A percentile compares a stretch with the other conserved stretches of the same genome.
Conservation (phyloP, 2,329 filamentous ascomycete genomes). For the Trichophyton benhamiae region DNA sequence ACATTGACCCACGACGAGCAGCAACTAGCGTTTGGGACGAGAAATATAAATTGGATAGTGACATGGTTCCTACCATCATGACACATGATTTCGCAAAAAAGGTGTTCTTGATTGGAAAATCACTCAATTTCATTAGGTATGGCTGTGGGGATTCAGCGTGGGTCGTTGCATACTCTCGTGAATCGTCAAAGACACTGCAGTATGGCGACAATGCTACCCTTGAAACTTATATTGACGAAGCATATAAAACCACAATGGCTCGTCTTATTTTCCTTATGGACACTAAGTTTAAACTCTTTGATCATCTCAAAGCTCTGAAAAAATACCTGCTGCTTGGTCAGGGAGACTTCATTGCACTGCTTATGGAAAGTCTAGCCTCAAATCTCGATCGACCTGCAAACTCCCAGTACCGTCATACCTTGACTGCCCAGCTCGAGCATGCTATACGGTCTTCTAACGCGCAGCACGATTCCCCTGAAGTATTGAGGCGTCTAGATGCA, state of each 20-base stretch:
- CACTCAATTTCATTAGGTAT: slow-evolving; percentile 93
- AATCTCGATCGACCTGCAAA: slow-evolving; percentile 94
- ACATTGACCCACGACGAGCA: slow-evolving; percentile 36
- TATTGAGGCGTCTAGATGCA: slow-evolving; percentile 83
- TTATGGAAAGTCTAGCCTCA: slow-evolving; percentile 90
- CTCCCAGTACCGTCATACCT: slow-evolving; percentile 86
- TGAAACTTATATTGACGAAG: slow-evolving; percentile 87
- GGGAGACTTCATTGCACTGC: slow-evolving; percentile 88
- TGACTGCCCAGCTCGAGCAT: slow-evolving; percentile 96
- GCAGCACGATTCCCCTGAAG: slow-evolving; percentile 85
- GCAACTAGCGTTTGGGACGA: slow-evolving; percentile 95
- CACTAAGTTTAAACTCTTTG: slow-evolving; percentile 86
- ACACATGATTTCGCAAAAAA: slow-evolving; percentile 89
- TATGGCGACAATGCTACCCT: slow-evolving; percentile 90
- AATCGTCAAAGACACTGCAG: slow-evolving; percentile 75
- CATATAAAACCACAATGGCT: slow-evolving; percentile 96
- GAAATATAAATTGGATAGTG: slow-evolving; percentile 76
- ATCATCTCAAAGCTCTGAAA: slow-evolving; percentile 82
- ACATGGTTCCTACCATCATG: slow-evolving; percentile 87
- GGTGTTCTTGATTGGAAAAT: slow-evolving; percentile 94
- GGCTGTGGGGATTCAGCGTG: slow-evolving; percentile 86
- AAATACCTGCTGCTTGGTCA: slow-evolving; percentile 90
- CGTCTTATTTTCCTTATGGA: slow-evolving; percentile 88
- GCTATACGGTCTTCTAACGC: slow-evolving; percentile 95
- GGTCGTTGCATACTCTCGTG: slow-evolving; percentile 92